Percentiles rank a stretch among this genome's conserved stretches.
These are phyloP conservation scores for Echria macrotheca DNA, from an alignment of 495 filamentous ascomycete species.

Conservation along the genomic window DNA sequence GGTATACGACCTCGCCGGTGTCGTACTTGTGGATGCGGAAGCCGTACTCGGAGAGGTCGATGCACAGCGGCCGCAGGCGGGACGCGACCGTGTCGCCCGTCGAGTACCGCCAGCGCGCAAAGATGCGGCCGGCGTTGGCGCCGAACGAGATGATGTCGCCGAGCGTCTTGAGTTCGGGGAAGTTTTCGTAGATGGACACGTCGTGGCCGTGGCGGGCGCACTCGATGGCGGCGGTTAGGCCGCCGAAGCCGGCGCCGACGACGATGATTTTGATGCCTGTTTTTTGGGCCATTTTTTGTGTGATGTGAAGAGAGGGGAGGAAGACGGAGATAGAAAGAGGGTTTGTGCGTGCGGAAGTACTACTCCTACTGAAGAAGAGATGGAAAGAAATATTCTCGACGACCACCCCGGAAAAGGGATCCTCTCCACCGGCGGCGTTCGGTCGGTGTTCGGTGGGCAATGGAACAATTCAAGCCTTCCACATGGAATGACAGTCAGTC, in stretches of 20 bases:
- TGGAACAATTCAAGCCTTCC: too few species aligned
- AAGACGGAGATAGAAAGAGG: too few species aligned
- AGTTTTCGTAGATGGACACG: conserved; percentile 54
- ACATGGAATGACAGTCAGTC: too few species aligned
- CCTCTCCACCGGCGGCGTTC: too few species aligned
- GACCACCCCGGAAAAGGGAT: too few species aligned
- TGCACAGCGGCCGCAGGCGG: conserved; percentile 45
- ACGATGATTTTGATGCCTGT: conserved; percentile 53
- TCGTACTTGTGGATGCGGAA: conserved; percentile 59
- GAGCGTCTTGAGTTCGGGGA: conserved; percentile 51
- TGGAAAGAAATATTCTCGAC: too few species aligned
- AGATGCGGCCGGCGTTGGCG: conserved; percentile 54
- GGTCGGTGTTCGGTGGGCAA: too few species aligned
- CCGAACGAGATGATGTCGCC: conserved; percentile 64
- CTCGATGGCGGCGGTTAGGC: conserved; percentile 56
- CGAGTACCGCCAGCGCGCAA: conserved; percentile 47
- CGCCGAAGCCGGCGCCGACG: conserved; percentile 56
- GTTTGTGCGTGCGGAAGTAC: too few species aligned
- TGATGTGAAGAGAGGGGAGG: too few species aligned
- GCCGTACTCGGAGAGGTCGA: conserved; percentile 47
- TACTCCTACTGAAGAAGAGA: too few species aligned
- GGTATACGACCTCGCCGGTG: conserved; percentile 55
- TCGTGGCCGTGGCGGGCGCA: conserved; percentile 56
- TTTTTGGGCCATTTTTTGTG: conserved; percentile 20
- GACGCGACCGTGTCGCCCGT: conserved; percentile 41